A percentile compares a stretch with the other conserved stretches of the same genome.
These are phyloP conservation scores for Ramaria rubella DNA, from an alignment of 768 basidiomycete species.

Conservation along the genomic window DNA sequence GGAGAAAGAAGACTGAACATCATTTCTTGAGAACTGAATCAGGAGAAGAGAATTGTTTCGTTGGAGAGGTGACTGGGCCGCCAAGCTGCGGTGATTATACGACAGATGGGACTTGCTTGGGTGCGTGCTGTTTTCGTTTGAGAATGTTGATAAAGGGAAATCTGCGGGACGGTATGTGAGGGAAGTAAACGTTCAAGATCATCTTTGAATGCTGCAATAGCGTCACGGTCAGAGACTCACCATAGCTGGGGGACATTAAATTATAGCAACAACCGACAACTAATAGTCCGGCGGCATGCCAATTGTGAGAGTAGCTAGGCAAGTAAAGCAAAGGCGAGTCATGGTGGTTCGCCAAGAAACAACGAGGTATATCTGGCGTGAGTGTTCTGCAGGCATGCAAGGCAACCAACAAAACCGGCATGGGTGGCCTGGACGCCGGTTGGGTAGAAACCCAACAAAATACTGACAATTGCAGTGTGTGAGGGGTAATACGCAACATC, in stretches of 20 bases:
- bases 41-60: too few relatives aligned
- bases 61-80: slow-evolving; percentile 59
- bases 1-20: too few relatives aligned
- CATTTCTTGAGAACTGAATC: too few relatives aligned
- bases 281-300: slow-evolving; percentile 48
- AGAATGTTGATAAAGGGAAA: slow-evolving; percentile 44
- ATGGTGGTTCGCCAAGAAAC: slow-evolving; percentile 29
- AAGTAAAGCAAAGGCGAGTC: background rate
- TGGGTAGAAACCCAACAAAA: slow-evolving; percentile 42
- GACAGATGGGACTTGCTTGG: slow-evolving; percentile 28
- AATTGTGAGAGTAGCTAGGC: slow-evolving; percentile 24
- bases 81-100: slow-evolving; percentile 56
- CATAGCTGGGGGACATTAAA: slow-evolving; percentile 44
- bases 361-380: slow-evolving; percentile 57
- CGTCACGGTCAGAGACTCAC: slow-evolving; percentile 31
- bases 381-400: slow-evolving; percentile 75
- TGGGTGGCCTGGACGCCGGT: slow-evolving; percentile 2
- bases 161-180: slow-evolving; percentile 32
- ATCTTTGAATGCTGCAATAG: slow-evolving; percentile 9
- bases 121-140: slow-evolving; percentile 12
- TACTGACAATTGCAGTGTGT: slow-evolving; percentile 39
- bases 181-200: background rate
- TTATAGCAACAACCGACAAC: slow-evolving; percentile 81
- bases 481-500: slow-evolving; percentile 48
- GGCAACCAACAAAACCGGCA: slow-evolving; percentile 56